phyloP scores from a whole-genome alignment of 2,329 filamentous ascomycete species.

The Pestalotiopsis fici region DNA sequence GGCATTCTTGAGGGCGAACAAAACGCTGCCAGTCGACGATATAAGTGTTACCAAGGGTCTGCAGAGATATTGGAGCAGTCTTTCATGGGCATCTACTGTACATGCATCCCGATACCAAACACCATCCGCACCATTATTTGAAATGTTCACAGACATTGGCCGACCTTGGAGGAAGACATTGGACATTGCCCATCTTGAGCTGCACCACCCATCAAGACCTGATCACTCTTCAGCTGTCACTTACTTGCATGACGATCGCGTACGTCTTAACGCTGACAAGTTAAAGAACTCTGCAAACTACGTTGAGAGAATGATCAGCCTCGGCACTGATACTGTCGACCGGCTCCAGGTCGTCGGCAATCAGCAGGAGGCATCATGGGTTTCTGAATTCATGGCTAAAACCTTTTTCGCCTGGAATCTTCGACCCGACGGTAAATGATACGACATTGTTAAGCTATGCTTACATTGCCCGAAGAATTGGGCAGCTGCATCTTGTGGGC shows the following conservation, averaged over 20 bases:
- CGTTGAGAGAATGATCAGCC: slow-evolving; percentile 8
- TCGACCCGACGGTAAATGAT: background rate
- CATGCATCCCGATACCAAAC: slow-evolving; percentile 44
- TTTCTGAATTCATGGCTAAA: slow-evolving; percentile 12
- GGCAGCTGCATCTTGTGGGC: background rate
- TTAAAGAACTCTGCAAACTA: background rate
- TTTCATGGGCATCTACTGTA: slow-evolving; percentile 56
- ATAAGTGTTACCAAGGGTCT: slow-evolving; percentile 37
- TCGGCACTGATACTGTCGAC: slow-evolving; percentile 12
- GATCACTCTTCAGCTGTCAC: slow-evolving; percentile 46
- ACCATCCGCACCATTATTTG: slow-evolving; percentile 51
- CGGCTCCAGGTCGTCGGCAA: slow-evolving; percentile 11
- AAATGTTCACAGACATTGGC: slow-evolving; percentile 51
- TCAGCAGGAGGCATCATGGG: slow-evolving; percentile 13
- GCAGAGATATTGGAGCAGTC: slow-evolving; percentile 42
- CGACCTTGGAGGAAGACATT: slow-evolving; percentile 40
- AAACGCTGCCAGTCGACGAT: slow-evolving; percentile 37
- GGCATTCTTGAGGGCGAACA: slow-evolving; percentile 46
- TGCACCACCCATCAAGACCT: slow-evolving; percentile 56
- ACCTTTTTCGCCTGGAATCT: slow-evolving; percentile 15
- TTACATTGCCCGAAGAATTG: background rate
- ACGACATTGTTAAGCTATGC: background rate
- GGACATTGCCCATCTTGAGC: slow-evolving; percentile 53
- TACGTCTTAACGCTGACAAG: background rate
- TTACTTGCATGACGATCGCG: slow-evolving; percentile 36